These are phyloP conservation scores for Mycena galericulata DNA, from an alignment of 768 basidiomycete genomes.

Conservation along the genomic window DNA sequence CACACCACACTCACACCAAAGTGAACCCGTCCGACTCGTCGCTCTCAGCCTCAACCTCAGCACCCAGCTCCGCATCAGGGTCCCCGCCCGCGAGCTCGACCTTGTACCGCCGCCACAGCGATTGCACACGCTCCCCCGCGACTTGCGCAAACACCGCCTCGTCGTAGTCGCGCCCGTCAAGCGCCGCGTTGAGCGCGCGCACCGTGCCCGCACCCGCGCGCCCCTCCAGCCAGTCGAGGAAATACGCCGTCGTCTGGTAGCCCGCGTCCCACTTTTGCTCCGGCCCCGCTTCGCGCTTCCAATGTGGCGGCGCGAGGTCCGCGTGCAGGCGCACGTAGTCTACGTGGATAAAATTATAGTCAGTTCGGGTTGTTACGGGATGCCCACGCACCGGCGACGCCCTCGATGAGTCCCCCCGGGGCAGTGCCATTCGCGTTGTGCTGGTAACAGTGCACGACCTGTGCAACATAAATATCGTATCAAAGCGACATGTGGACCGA, in stretches of 20 bases:
- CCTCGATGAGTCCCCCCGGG: constrained; percentile 82
- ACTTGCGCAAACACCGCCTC: constrained; percentile 63
- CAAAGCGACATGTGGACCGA: not conserved
- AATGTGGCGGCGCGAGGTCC: constrained; percentile 75
- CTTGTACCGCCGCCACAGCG: constrained; percentile 72
- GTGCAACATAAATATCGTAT: constrained; percentile 48
- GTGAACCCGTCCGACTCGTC: constrained; percentile 21
- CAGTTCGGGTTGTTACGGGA: not conserved
- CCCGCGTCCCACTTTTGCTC: constrained; percentile 76
- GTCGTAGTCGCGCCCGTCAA: constrained; percentile 64
- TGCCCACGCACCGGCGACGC: constrained; percentile 73
- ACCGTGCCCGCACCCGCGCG: constrained; percentile 66
- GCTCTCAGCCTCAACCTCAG: not conserved
- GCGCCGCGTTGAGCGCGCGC: constrained; percentile 65
- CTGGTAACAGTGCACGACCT: constrained; percentile 86
- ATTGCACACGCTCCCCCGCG: constrained; percentile 62
- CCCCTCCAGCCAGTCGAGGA: constrained; percentile 76
- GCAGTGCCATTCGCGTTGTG: constrained; percentile 70
- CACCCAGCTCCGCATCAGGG: constrained; percentile 5
- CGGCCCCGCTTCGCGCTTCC: constrained; percentile 58
- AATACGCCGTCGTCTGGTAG: constrained; percentile 80
- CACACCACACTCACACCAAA: constrained; percentile 23
- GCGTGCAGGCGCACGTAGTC: constrained; percentile 80
- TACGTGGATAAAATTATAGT: constrained; percentile 34
- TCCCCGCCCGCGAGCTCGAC: constrained; percentile 44